Base-by-base conservation (phyloP, 768 basidiomycete genomes). In the Russula griseocarnosa region DNA sequence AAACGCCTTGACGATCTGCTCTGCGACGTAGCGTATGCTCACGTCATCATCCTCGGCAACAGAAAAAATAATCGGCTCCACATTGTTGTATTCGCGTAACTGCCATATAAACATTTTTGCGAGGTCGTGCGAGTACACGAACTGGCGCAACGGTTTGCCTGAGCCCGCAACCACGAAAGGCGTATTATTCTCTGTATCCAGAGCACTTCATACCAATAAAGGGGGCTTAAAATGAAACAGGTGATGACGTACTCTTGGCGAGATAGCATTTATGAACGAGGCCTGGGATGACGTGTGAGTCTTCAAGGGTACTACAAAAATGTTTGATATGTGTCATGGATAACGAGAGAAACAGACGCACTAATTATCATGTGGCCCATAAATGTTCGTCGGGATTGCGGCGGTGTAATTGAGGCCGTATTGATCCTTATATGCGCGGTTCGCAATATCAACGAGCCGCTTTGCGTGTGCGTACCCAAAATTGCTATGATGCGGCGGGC, bases 1-100 rank as follows among this genome's bases (percentile, higher is more conserved):
- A 14, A 55, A 24, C 7, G 22, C 34, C 34, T 55, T 36, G 22
- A 38, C 34, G 36, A 55, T 38, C 36, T 55, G 53, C 53, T 54
- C 53, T 38, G 53, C 53, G 1, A 38, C 36, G 22, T 55, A 55
- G 34, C 53, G 22, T 36, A 55, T 55, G 53, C 53, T 55, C 53
- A 38, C 53, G 7, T 38, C 53, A 8, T 55, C 53, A 16, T 55
- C 34, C 22, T 55, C 53, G 3, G n/a, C 34, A 22, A 38, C 53
- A 4, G 53, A 38, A 8, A 55, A 53, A 9, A 34, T 53, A n/a
- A 53, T 36, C 7, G 52, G 52, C 13, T 53, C 52, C 20, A 53
- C 52, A 20, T 53, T 32, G 5, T 53, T 22, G 52, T 53, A 53
- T 14, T 55, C 34, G 53, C 53, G 53, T 13, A 55, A 20, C 22